Conservation (phyloP, 2,329 filamentous ascomycete species). For the Aplosporella prunicola region DNA sequence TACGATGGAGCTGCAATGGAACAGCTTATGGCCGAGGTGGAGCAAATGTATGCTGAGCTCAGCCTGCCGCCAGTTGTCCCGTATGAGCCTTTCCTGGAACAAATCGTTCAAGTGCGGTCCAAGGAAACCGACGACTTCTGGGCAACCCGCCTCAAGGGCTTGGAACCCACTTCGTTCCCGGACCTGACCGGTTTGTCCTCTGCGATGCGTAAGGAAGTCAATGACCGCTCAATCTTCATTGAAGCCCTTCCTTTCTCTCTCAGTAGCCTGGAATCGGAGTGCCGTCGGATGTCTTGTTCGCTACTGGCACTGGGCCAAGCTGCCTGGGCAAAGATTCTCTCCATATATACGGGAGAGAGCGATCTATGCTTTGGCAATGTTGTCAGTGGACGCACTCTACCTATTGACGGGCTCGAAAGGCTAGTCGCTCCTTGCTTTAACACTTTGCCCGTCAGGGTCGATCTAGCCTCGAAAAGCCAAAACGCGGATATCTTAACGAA, state of each 20-base stretch:
- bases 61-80: slow-evolving; percentile 41
- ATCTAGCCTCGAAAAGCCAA: slow-evolving; percentile 39
- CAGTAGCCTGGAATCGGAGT: slow-evolving; percentile 16
- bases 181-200: slow-evolving; percentile 20
- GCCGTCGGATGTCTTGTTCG: slow-evolving; percentile 23
- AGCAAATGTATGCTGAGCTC: slow-evolving; percentile 44
- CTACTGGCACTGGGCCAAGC: slow-evolving; percentile 61
- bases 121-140: slow-evolving; percentile 55
- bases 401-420: slow-evolving; percentile 55
- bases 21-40: slow-evolving; percentile 60
- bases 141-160: slow-evolving; percentile 45
- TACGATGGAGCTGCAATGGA: slow-evolving; percentile 77
- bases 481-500: slow-evolving; percentile 50
- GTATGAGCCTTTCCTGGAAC: slow-evolving; percentile 55
- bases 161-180: slow-evolving; percentile 38
- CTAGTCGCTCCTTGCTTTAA: slow-evolving; percentile 91
- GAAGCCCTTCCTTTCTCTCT: slow-evolving; percentile 17
- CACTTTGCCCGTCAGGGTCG: slow-evolving; percentile 62
- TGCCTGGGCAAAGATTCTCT: slow-evolving; percentile 59
- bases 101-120: slow-evolving; percentile 44
- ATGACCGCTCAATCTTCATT: slow-evolving; percentile 19
- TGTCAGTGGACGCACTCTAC: slow-evolving; percentile 63
- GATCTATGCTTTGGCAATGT: slow-evolving; percentile 87
- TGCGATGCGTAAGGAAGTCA: slow-evolving; percentile 13
- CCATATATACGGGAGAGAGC: slow-evolving; percentile 42